phyloP scores from a whole-genome alignment of 1,284 basidiomycete species.

The Sanghuangporus weigelae region DNA sequence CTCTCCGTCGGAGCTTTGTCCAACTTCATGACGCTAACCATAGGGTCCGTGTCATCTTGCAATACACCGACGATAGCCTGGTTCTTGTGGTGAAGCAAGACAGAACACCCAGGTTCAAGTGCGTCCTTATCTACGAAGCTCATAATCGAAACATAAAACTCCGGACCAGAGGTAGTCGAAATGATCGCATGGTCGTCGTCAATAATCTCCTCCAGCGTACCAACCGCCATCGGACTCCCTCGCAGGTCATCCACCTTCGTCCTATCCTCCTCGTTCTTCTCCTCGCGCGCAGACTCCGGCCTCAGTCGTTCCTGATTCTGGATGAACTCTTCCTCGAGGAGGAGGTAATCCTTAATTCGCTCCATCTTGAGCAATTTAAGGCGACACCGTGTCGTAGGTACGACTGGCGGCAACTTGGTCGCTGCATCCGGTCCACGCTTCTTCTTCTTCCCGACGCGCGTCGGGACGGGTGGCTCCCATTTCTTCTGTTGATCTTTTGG shows the following conservation, averaged over 20 bases:
- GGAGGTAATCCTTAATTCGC: slow-evolving; percentile 96
- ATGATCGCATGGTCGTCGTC: slow-evolving; percentile 99
- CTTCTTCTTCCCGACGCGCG: slow-evolving; percentile 94
- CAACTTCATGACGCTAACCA: slow-evolving; percentile 98
- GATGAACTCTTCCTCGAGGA: slow-evolving; percentile 97
- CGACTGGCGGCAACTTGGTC: slow-evolving; percentile 90
- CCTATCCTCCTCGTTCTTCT: slow-evolving; percentile 94
- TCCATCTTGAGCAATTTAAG: slow-evolving; percentile 96
- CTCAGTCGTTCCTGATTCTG: slow-evolving; percentile 91
- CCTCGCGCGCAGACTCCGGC: slow-evolving; percentile 79
- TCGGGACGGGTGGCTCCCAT: slow-evolving; percentile 98
- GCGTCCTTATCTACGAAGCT: slow-evolving; percentile 99
- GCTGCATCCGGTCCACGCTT: slow-evolving; percentile 87
- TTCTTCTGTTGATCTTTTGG: slow-evolving; percentile 81
- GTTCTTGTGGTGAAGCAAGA: slow-evolving; percentile 95
- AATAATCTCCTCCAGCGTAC: slow-evolving; percentile 97
- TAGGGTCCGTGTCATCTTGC: slow-evolving; percentile 94
- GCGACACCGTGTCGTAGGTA: slow-evolving; percentile 92
- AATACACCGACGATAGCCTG: slow-evolving; percentile 95
- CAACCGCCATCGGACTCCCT: slow-evolving; percentile 95
- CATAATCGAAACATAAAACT: slow-evolving; percentile 98
- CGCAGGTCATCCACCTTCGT: slow-evolving; percentile 93
- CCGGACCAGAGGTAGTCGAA: slow-evolving; percentile 90
- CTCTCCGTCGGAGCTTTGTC: slow-evolving; percentile 99
- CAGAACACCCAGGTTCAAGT: slow-evolving; percentile 94